These are phyloP conservation scores for Zostera marina DNA, from an alignment of 116 monocot genomes.

Conservation along the genomic window DNA sequence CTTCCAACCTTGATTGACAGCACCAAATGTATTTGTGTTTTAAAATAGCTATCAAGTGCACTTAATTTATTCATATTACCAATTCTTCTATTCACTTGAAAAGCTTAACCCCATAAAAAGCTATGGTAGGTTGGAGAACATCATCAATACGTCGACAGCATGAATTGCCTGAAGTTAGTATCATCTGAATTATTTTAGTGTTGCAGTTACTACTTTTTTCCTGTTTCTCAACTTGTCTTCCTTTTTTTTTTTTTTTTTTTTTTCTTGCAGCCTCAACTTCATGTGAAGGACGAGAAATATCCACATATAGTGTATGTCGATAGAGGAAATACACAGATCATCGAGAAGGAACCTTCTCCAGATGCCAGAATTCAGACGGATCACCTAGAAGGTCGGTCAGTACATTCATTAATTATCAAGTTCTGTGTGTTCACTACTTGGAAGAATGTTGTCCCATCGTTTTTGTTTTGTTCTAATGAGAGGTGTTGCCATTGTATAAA, in stretches of 20 bases:
- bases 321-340: constrained; percentile 16
- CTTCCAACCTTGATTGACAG: too few species aligned
- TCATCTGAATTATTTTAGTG: not conserved
- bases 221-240: not conserved
- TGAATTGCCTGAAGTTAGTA: constrained; percentile 71
- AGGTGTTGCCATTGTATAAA: not conserved
- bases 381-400: constrained; percentile 53
- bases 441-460: not conserved
- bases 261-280: constrained; percentile 33
- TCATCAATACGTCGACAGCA: constrained; percentile 89
- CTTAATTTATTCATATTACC: too few species aligned
- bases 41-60: too few species aligned
- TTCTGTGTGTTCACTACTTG: too few species aligned
- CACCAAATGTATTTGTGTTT: too few species aligned
- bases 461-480: not conserved
- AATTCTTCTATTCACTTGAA: not conserved
- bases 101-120: constrained; percentile 29
- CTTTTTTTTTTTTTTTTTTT: not conserved
- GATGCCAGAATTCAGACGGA: constrained; percentile 15
- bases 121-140: constrained; percentile 90
- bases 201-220: not conserved
- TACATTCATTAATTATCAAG: not conserved
- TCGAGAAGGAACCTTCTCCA: constrained; percentile 8
- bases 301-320: constrained; percentile 70
- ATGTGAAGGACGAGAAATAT: constrained; percentile 51